Percentiles rank a stretch among this genome's conserved stretches.
Evolutionary conservation across 1,284 basidiomycete genomes (phyloP).

Genomic region (Ustilago cynodontis): DNA sequence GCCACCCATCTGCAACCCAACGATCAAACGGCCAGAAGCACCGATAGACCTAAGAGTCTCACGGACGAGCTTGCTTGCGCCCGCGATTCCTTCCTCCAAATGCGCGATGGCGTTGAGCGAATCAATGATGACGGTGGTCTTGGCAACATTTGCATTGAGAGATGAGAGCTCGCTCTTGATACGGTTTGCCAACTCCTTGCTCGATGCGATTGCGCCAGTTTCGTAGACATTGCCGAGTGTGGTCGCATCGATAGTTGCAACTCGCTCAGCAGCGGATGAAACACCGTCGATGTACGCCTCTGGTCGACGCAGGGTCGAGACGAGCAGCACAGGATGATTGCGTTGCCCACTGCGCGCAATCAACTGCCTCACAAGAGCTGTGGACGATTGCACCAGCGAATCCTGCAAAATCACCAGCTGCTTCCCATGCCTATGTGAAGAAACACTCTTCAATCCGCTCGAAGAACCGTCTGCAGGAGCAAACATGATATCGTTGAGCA

Average conservation of each 20-base stretch:
- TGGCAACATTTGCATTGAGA: constrained; percentile 13
- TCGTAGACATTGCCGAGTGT: constrained; percentile 21
- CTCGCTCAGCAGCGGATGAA: not conserved
- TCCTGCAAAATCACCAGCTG: constrained; percentile 60
- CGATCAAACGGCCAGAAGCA: constrained; percentile 49
- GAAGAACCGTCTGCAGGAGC: constrained; percentile 32
- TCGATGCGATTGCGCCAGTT: constrained; percentile 13
- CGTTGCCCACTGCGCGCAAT: constrained; percentile 29
- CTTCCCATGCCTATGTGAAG: constrained; percentile 44
- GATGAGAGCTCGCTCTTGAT: constrained; percentile 5
- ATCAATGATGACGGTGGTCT: constrained; percentile 52
- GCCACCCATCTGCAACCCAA: constrained; percentile 44
- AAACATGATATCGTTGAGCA: constrained; percentile 36
- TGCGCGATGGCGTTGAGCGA: constrained; percentile 53
- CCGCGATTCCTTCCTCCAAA: constrained; percentile 14
- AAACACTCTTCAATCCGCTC: constrained; percentile 24
- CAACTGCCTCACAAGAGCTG: constrained; percentile 46
- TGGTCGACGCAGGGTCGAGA: constrained; percentile 26
- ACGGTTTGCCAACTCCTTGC: constrained; percentile 12
- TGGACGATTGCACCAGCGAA: constrained; percentile 52
- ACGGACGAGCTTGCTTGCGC: constrained; percentile 29
- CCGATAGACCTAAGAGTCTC: constrained; percentile 20
- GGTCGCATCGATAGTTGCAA: constrained; percentile 35
- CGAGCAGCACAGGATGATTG: constrained; percentile 32
- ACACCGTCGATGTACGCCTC: constrained; percentile 35